phyloP scores from a whole-genome alignment of 2,329 filamentous ascomycete genomes.

The Neopestalotiopsis sp. region DNA sequence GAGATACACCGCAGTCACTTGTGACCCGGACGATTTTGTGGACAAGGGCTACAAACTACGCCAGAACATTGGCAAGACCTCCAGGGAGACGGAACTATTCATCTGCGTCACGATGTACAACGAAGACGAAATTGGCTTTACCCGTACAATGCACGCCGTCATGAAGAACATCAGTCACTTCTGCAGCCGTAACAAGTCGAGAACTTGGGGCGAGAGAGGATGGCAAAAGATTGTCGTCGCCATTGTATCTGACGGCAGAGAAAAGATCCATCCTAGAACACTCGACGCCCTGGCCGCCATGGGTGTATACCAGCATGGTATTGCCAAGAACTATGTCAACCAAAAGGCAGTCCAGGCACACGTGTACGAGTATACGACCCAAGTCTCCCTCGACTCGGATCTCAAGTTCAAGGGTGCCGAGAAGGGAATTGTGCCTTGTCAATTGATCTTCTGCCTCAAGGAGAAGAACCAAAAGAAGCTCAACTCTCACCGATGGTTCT shows the following conservation, averaged over 20 bases:
- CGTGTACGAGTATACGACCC: slow-evolving; percentile 98
- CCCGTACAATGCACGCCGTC: slow-evolving; percentile 93
- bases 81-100: slow-evolving; percentile 91
- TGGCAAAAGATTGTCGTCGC: slow-evolving; percentile 99
- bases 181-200: slow-evolving; percentile 90
- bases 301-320: slow-evolving; percentile 97
- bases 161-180: slow-evolving; percentile 99
- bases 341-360: slow-evolving; percentile 93
- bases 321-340: slow-evolving; percentile 98
- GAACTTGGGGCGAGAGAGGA: slow-evolving; percentile 97
- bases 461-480: slow-evolving; percentile 98
- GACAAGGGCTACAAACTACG: slow-evolving; percentile 89
- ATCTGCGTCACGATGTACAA: slow-evolving; percentile 99
- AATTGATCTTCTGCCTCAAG: slow-evolving; percentile 98
- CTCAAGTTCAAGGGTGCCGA: slow-evolving; percentile 99
- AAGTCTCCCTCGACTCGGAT: slow-evolving; percentile 93
- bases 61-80: slow-evolving; percentile 90
- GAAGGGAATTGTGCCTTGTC: slow-evolving; percentile 97
- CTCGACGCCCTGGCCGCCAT: slow-evolving; percentile 94
- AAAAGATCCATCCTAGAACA: slow-evolving; percentile 88
- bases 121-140: slow-evolving; percentile 95
- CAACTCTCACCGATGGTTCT: slow-evolving; percentile 99
- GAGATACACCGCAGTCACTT: slow-evolving; percentile 94
- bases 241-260: slow-evolving; percentile 91
- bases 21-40: slow-evolving; percentile 88